Base-by-base conservation (phyloP, 1,284 basidiomycete genomes). In the Cutaneotrichosporon dermatis region DNA sequence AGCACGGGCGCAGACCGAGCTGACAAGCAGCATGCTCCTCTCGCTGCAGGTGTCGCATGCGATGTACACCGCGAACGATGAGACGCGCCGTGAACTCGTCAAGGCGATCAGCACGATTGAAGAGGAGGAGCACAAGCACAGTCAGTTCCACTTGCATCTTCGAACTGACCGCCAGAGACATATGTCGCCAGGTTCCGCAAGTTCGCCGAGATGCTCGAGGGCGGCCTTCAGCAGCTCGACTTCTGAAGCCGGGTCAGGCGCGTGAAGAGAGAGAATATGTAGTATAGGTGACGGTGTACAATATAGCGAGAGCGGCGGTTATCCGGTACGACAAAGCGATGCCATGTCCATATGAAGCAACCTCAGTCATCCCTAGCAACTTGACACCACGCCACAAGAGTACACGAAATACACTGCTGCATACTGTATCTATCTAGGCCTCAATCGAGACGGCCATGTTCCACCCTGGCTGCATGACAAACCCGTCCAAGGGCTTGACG, bases 391-490 rank as follows among this genome's bases (percentile, higher is more conserved):
- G 25, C 25, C 25, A 25, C 25, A 25, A n/a, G n/a, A n/a, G n/a
- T n/a, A 25, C 25, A 25, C 25, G 8, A 43, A 43, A 15, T 46
- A 46, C 44, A 46, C 44, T 16, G 25, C 39, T 53, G 33, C 51
- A 53, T 41, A 16, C 42, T 54, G 33, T 13, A 39, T 39, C 44
- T 51, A 51, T 45, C 43, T n/a, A 39, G 37, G 41, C 41, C 58
- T 63, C 54, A 50, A 73, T 39, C 43, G 64, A 64, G n/a, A 75
- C 69, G 36, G 62, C 65, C 74, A 76, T 76, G 51, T 66, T 66
- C 74, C 74, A 76, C 45, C 73, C 73, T 6, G 73, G 71, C 63
- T 72, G 69, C 74, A 76, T 76, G 54, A 72, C 43, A 55, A 66
- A 76, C 5, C 70, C 71, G 41, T 69, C 67, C n/a, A 68, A 67